These are phyloP conservation scores for Rasamsonia emersonii DNA, from an alignment of 2,329 filamentous ascomycete species.

Conservation along the genomic window DNA sequence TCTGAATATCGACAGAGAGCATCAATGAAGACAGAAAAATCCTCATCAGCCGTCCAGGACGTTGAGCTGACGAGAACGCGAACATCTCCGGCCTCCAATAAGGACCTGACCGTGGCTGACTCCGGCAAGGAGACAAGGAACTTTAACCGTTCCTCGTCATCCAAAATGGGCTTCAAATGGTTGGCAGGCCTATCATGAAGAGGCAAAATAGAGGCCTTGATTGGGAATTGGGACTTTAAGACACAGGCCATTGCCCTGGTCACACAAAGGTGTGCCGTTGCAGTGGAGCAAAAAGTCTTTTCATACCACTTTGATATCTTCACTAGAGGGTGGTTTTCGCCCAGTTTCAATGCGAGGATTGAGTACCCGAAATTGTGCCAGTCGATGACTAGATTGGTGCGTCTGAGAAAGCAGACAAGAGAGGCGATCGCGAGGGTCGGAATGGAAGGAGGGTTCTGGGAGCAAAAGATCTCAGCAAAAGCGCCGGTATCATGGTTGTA, in stretches of 20 bases:
- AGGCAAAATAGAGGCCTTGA: slow-evolving; percentile 58
- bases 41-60: slow-evolving; percentile 95
- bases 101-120: slow-evolving; percentile 50
- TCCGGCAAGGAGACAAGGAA: slow-evolving; percentile 61
- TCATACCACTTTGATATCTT: slow-evolving; percentile 71
- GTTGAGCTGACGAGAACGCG: slow-evolving; percentile 83
- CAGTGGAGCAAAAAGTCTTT: slow-evolving; percentile 56
- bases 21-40: slow-evolving; percentile 80
- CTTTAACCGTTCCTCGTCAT: slow-evolving; percentile 38
- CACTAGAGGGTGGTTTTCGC: slow-evolving; percentile 63
- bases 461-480: slow-evolving; percentile 3
- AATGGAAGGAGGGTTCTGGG: slow-evolving; percentile 85
- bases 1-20: slow-evolving; percentile 68
- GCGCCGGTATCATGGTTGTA: background rate
- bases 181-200: slow-evolving; percentile 79
- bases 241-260: slow-evolving; percentile 79
- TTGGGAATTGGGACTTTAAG: slow-evolving; percentile 57
- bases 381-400: slow-evolving; percentile 78
- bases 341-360: slow-evolving; percentile 65
- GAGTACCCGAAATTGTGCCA: slow-evolving; percentile 99
- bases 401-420: slow-evolving; percentile 64
- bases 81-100: slow-evolving; percentile 50
- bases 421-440: slow-evolving; percentile 74
- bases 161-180: slow-evolving; percentile 65
- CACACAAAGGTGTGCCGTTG: slow-evolving; percentile 73